Evolutionary conservation across 106 monocot genomes (phyloP).

Genomic region (Apostasia shenzhenica): DNA sequence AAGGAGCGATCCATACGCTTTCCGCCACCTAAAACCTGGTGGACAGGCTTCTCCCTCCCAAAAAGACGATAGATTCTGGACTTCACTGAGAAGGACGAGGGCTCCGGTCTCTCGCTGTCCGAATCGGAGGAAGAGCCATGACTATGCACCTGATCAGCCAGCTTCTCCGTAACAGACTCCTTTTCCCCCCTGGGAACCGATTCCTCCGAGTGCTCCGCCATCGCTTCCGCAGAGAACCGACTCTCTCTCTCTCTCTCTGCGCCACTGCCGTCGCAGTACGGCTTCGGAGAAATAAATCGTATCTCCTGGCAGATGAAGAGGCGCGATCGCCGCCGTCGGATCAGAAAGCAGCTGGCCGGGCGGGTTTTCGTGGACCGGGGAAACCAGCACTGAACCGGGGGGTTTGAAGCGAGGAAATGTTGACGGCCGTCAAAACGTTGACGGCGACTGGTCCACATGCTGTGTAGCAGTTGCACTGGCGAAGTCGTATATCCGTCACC

Average conservation of each 20-base stretch:
- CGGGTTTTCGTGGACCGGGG: no score
- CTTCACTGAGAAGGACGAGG: conserved; percentile 6
- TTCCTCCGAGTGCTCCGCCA: conserved; percentile 37
- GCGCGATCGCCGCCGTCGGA: no score
- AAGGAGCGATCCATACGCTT: conserved; percentile 30
- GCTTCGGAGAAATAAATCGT: no score
- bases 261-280: no score
- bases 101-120: conserved; percentile 28
- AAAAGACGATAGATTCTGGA: conserved; percentile 39
- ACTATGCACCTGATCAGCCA: conserved; percentile 19
- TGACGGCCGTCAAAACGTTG: no score
- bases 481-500: no score
- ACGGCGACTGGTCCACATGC: no score
- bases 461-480: no score
- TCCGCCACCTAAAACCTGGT: conserved; percentile 52
- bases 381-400: no score
- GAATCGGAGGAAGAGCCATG: conserved; percentile 34
- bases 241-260: background rate
- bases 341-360: no score
- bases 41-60: conserved; percentile 50
- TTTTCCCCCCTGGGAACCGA: conserved; percentile 4
- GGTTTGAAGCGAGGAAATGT: no score
- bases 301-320: no score
- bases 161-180: conserved; percentile 19
- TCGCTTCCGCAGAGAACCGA: background rate